Percentiles rank a stretch among this genome's conserved stretches.
Evolutionary conservation across 2,329 filamentous ascomycete genomes (phyloP).

Genomic region (Tympanopsis confertula): DNA sequence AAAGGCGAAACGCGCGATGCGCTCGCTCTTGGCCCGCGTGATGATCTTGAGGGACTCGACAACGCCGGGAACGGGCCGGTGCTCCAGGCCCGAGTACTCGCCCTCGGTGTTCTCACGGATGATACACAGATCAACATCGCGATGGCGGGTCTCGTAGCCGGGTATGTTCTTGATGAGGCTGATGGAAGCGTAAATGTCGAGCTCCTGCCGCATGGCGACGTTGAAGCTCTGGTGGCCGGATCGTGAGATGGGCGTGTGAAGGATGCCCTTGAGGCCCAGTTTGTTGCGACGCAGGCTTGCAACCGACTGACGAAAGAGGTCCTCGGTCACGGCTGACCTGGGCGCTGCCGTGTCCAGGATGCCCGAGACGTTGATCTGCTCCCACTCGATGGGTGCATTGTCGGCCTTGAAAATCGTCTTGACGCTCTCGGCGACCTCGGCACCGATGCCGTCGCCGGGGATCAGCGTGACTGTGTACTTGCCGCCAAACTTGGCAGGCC

Average conservation of each 20-base stretch:
- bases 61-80: slow-evolving; percentile 91
- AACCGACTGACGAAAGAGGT: slow-evolving; percentile 89
- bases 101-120: slow-evolving; percentile 99
- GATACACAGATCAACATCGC: slow-evolving; percentile 95
- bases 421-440: slow-evolving; percentile 93
- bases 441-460: slow-evolving; percentile 90
- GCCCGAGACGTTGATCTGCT: slow-evolving; percentile 73
- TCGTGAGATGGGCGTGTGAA: slow-evolving; percentile 92
- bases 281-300: slow-evolving; percentile 96
- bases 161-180: slow-evolving; percentile 99
- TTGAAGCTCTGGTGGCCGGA: slow-evolving; percentile 99
- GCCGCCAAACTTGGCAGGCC: slow-evolving; percentile 95
- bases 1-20: slow-evolving; percentile 98
- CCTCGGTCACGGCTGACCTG: slow-evolving; percentile 54
- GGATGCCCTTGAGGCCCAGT: slow-evolving; percentile 95
- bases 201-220: slow-evolving; percentile 95
- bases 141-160: slow-evolving; percentile 93
- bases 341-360: slow-evolving; percentile 20
- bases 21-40: slow-evolving; percentile 96
- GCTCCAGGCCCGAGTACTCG: slow-evolving; percentile 97
- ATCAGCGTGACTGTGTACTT: slow-evolving; percentile 99
- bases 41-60: slow-evolving; percentile 99
- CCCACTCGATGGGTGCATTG: slow-evolving; percentile 97
- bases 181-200: slow-evolving; percentile 98
- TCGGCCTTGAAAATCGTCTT: slow-evolving; percentile 99